Percentiles rank a stretch among this genome's conserved stretches.
Conservation (phyloP, 352 stramenopile genomes). For the Globisporangium perplexum region DNA sequence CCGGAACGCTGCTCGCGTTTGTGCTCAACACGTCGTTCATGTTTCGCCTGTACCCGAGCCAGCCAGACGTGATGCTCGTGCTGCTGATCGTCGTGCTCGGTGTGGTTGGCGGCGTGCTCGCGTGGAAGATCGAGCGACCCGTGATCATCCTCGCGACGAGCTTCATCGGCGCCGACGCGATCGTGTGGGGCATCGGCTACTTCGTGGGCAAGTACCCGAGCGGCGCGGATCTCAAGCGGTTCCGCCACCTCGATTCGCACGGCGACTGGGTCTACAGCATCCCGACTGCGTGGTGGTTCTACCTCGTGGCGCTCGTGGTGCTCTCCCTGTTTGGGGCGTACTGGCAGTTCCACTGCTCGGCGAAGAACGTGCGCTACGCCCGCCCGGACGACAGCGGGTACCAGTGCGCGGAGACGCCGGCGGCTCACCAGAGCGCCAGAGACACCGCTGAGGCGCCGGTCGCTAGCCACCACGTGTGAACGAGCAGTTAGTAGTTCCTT, state of each 20-base stretch:
- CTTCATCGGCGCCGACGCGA: slow-evolving; percentile 45
- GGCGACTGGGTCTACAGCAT: slow-evolving; percentile 38
- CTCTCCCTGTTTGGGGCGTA: slow-evolving; percentile 39
- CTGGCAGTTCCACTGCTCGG: slow-evolving; percentile 20
- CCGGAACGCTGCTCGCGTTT: slow-evolving; percentile 22
- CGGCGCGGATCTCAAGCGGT: slow-evolving; percentile 38
- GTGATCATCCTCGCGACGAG: slow-evolving; percentile 55
- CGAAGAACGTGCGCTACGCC: slow-evolving; percentile 11
- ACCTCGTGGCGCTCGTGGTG: slow-evolving; percentile 41
- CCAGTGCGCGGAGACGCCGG: not conserved
- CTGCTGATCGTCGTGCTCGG: slow-evolving; percentile 32
- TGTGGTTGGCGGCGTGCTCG: slow-evolving; percentile 33
- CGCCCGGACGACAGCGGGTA: not conserved
- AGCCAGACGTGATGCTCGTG: slow-evolving; percentile 39
- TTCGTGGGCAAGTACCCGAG: slow-evolving; percentile 70
- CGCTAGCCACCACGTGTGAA: not conserved
- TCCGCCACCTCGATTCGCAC: slow-evolving; percentile 17
- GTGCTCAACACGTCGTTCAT: slow-evolving; percentile 26
- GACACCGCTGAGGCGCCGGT: not conserved
- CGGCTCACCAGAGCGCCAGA: no score
- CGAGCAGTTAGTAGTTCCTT: not conserved
- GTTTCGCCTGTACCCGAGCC: slow-evolving; percentile 33
- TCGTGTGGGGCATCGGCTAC: slow-evolving; percentile 60
- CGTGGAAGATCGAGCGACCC: slow-evolving; percentile 46
- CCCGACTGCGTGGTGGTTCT: slow-evolving; percentile 53